Evolutionary conservation across 202 grass and related monocot genomes (phyloP).

Genomic region (Sporobolus alterniflorus): DNA sequence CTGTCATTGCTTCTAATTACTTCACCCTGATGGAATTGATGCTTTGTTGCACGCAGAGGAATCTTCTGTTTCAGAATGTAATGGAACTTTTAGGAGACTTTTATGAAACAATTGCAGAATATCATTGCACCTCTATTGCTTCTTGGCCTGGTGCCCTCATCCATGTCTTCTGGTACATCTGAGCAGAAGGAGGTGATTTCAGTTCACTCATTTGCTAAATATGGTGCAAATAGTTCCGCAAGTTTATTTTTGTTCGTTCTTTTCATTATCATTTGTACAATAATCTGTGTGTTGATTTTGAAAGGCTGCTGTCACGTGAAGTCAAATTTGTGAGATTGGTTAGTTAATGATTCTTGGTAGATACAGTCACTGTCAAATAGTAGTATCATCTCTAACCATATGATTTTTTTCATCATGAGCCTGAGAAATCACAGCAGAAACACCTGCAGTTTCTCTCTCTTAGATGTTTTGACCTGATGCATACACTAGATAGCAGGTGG

Average conservation of each 20-base stretch:
- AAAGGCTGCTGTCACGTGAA: neutral
- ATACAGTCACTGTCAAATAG: neutral
- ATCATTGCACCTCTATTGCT: conserved; percentile 70
- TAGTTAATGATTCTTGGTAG: neutral
- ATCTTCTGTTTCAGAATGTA: conserved; percentile 66
- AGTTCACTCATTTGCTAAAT: neutral
- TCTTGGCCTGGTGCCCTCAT: conserved; percentile 69
- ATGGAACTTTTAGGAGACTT: conserved; percentile 70
- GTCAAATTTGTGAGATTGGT: neutral
- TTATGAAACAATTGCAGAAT: conserved; percentile 71
- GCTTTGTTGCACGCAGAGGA: conserved; percentile 53
- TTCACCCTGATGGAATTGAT: neutral
- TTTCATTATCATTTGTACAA: neutral
- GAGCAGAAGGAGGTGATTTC: conserved; percentile 85
- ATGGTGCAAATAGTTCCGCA: neutral
- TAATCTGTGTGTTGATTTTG: neutral
- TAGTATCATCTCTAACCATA: neutral
- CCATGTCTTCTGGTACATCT: conserved; percentile 58
- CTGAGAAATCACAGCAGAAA: conserved; percentile 5
- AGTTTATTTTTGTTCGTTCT: neutral
- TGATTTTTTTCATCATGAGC: neutral
- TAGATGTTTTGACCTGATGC: conserved; percentile 10
- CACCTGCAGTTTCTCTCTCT: neutral
- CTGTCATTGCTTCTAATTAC: neutral
- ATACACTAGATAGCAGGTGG: neutral